Base-by-base conservation (phyloP, 805 yeast genomes). In the Candida succiphila region DNA sequence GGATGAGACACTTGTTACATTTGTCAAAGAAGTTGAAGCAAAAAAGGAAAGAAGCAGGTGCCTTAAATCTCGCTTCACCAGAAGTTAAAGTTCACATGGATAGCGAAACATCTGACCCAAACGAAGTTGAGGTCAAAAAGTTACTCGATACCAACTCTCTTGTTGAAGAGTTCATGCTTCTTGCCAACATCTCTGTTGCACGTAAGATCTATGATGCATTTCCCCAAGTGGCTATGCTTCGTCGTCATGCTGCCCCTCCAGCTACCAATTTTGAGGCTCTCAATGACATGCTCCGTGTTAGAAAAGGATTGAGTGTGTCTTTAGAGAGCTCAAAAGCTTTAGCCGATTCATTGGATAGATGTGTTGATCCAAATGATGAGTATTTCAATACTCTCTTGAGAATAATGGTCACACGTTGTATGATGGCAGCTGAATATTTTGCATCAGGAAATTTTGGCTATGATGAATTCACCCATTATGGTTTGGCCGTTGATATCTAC, bases 341-440 rank as follows among this genome's bases (percentile, higher is more conserved):
- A 29, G 97, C 98, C 2, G 95, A 88, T 49, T 87, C 96, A 15
- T 65, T 92, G 33, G 98, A 92, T 53, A 69, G 84, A 37, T 86
- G 96, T 58, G 74, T 63, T 23, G 97, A 89, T 56, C 72, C 78
- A 17, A 51, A 72, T 1, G 97, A 92, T 56, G 80, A 88, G 6
- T 92, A 85, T 52, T 86, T 92, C 70, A 92, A 92, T 58, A 92
- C 96, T 0, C 67, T 92, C 46, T 67, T 89, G 6, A 78, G 99
- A 57, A 92, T 92, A 43, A 81, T 92, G 95, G 92, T 96, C 7
- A 92, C 99, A 0, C 72, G 99, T 49, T 89, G 97, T 60, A 92
- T 92, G 98, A 85, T 87, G 82, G 95, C 98, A 2, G 99, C 99
- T 2, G 96, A 89, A 54, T 92, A 92, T 53, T 92, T 92, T 62